A percentile compares a stretch with the other conserved stretches of the same genome.
Evolutionary conservation across 345 rosid species (phyloP).

Genomic region (Kandelia obovata): DNA sequence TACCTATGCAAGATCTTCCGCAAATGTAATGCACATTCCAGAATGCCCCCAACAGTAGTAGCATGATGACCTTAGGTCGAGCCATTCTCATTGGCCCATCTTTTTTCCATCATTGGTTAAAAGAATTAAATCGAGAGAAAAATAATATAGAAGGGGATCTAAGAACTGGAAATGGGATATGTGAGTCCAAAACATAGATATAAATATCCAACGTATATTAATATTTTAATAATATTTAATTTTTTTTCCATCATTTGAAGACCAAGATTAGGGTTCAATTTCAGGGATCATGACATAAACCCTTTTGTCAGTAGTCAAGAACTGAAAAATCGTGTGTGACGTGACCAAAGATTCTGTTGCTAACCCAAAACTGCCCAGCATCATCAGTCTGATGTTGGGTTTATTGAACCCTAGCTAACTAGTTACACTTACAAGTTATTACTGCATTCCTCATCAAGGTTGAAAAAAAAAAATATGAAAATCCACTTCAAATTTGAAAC

Average conservation of each 20-base stretch:
- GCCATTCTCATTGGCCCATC: constrained; percentile 12
- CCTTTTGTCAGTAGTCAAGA: constrained; percentile 60
- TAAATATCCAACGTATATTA: too few relatives aligned
- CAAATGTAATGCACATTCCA: constrained; percentile 20
- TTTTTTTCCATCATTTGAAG: constrained; percentile 1
- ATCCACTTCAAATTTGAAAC: constrained; percentile 8
- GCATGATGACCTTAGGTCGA: constrained; percentile 22
- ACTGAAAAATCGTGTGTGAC: constrained; percentile 59
- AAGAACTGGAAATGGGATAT: neutral
- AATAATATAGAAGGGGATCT: constrained; percentile 15
- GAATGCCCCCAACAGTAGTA: constrained; percentile 26
- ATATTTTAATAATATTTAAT: neutral
- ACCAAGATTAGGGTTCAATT: constrained; percentile 27
- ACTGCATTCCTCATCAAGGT: neutral
- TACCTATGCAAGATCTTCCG: constrained; percentile 50
- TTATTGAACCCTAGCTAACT: constrained; percentile 35
- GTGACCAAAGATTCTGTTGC: constrained; percentile 68
- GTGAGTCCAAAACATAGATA: too few relatives aligned
- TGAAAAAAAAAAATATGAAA: neutral
- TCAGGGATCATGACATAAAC: constrained; percentile 41
- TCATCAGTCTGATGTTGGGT: constrained; percentile 33
- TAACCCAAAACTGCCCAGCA: constrained; percentile 33
- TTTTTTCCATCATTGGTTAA: constrained; percentile 2
- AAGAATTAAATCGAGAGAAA: constrained; percentile 20
- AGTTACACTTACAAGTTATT: neutral